A percentile compares a stretch with the other conserved stretches of the same genome.
phyloP scores from a whole-genome alignment of 371 early-diverging fungal species.

The Umbelopsis sp. region DNA sequence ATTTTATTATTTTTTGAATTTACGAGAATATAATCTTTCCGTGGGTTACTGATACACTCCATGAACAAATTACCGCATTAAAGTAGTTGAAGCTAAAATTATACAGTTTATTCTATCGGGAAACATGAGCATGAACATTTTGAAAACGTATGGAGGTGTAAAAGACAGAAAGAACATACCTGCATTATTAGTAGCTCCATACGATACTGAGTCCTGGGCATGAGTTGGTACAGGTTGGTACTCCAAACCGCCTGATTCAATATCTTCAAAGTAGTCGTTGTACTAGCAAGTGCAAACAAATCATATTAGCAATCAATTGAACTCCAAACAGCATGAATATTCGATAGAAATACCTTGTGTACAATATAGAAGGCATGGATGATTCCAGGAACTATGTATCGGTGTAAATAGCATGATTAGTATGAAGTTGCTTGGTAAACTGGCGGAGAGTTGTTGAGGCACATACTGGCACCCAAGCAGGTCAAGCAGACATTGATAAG shows the following conservation, averaged over 20 bases:
- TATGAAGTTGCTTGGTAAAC: neutral
- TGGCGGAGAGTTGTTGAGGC: conserved; percentile 14
- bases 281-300: conserved; percentile 20
- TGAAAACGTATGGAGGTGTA: neutral
- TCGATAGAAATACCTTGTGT: conserved; percentile 29
- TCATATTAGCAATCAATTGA: neutral
- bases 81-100: neutral
- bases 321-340: neutral
- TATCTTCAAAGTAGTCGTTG: conserved; percentile 47
- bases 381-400: conserved; percentile 45
- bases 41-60: neutral
- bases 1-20: neutral
- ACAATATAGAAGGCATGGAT: conserved; percentile 56
- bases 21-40: neutral
- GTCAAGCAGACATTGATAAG: conserved; percentile 69
- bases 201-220: conserved; percentile 36
- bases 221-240: conserved; percentile 44
- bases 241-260: conserved; percentile 47
- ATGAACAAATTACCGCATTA: neutral
- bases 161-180: neutral
- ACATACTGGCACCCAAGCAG: conserved; percentile 57
- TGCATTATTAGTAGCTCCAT: conserved; percentile 31
- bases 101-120: too few species aligned
- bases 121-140: neutral
- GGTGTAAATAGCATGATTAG: neutral